Base-by-base conservation (phyloP, 805 yeast genomes). In the Candida ponderosae region DNA sequence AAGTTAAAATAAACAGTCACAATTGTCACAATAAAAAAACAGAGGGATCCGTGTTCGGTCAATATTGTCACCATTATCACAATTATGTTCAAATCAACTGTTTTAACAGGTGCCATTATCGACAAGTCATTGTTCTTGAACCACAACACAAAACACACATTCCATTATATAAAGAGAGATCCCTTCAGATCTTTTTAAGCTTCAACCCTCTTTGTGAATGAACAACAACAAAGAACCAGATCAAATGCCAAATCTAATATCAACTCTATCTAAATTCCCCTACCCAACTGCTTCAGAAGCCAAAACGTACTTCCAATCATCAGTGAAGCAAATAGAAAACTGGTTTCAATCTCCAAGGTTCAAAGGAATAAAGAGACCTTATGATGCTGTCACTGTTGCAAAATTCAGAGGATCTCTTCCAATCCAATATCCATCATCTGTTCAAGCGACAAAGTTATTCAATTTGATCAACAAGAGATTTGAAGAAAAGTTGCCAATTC, bases 271-370 rank as follows among this genome's bases (percentile, higher is more conserved):
- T 7, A 31, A 42, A 19, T 50, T 48, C 32, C 54, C 55, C 2
- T 48, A 45, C 26, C 51, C 51, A 2, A 28, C 50, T 2, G 36
- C 42, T 4, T 28, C 42, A 14, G 51, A 48, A 28, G 42, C 44
- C 2, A 33, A 40, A 2, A 18, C 35, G 2, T 39, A 43, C 28
- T 47, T 49, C 24, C 30, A 39, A n/a, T 9, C 49, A 16, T 67
- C 70, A 40, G 48, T 60, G 6, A 47, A 50, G 13, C 51, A 53
- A 32, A 64, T 73, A 33, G 60, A 65, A 32, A 44, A 59, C n/a
- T 74, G 79, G 78, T 75, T 79, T 69, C 42, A 54, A 0, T 42
- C 65, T 11, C 66, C 67, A 4, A 61, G 83, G 21, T 77, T 65
- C 45, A 50, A 59, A 37, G 66, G 67, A 18, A 54, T 74, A 33